phyloP scores from a whole-genome alignment of 352 stramenopile species.

The Blastocystis sp. region DNA sequence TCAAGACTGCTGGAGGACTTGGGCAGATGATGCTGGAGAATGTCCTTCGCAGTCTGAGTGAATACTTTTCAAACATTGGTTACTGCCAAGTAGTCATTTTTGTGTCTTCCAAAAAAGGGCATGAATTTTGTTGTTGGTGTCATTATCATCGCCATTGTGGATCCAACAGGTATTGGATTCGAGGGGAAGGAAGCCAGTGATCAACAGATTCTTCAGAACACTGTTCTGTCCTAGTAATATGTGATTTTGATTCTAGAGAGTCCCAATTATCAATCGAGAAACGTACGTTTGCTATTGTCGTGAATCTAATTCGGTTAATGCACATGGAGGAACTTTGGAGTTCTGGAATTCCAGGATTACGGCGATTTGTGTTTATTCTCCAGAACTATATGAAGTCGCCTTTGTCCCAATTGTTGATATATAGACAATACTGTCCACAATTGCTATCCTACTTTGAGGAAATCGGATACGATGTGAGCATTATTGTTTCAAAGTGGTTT shows the following conservation, averaged over 20 bases:
- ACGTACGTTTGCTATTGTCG: not conserved
- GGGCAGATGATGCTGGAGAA: conserved; percentile 60
- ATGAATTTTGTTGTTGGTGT: conserved; percentile 60
- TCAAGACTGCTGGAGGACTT: not conserved
- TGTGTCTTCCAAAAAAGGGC: not conserved
- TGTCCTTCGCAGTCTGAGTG: not conserved
- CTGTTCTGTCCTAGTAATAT: not conserved
- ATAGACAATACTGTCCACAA: not conserved
- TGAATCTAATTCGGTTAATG: conserved; percentile 25
- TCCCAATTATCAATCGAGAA: conserved; percentile 41
- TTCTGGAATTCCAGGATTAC: conserved; percentile 9
- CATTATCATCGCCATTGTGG: conserved; percentile 6
- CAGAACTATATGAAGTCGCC: conserved; percentile 43
- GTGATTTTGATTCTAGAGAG: not conserved
- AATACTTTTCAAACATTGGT: conserved; percentile 32
- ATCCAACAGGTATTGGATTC: not conserved
- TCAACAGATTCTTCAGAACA: not conserved
- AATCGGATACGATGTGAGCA: conserved; percentile 43
- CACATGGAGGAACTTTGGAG: conserved; percentile 51
- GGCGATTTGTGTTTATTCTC: conserved; percentile 50
- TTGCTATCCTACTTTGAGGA: conserved; percentile 27
- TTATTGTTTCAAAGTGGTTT: conserved; percentile 60
- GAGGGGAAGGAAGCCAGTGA: not conserved
- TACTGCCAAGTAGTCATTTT: conserved; percentile 39
- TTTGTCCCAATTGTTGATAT: not conserved